Evolutionary conservation across 352 stramenopile genomes (phyloP).

Genomic region (Phytophthora chlamydospora): DNA sequence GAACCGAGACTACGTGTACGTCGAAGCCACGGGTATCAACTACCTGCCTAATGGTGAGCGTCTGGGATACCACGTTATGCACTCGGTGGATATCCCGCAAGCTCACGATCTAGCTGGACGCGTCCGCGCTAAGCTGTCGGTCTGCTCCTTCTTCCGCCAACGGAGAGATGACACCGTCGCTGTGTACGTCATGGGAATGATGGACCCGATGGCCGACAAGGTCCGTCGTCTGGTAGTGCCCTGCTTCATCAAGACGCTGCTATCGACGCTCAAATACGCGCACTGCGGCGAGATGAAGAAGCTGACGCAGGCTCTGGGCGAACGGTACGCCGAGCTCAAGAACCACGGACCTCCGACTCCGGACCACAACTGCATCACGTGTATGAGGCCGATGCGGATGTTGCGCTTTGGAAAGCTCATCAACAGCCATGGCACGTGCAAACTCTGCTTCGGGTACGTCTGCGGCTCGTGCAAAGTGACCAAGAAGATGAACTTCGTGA

Average conservation of each 20-base stretch:
- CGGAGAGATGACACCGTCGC: conserved; percentile 31
- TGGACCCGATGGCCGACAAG: conserved; percentile 34
- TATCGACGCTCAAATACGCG: conserved; percentile 34
- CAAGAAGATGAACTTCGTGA: conserved; percentile 47
- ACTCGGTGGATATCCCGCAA: conserved; percentile 44
- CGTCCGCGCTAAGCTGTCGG: conserved; percentile 39
- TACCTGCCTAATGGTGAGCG: conserved; percentile 34
- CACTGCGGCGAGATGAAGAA: conserved; percentile 42
- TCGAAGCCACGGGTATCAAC: conserved; percentile 53
- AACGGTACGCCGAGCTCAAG: conserved; percentile 25
- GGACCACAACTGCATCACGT: conserved; percentile 30
- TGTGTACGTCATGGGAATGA: conserved; percentile 47
- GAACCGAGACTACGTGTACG: conserved; percentile 62
- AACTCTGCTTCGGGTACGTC: conserved; percentile 39
- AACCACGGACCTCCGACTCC: conserved; percentile 13
- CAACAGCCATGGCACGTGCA: conserved; percentile 27
- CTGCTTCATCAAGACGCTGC: conserved; percentile 33
- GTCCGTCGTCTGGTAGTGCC: conserved; percentile 18
- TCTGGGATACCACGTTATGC: conserved; percentile 51
- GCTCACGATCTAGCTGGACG: conserved; percentile 29
- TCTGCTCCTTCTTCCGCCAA: conserved; percentile 49
- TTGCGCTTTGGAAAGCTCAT: conserved; percentile 20
- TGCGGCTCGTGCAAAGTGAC: conserved; percentile 39
- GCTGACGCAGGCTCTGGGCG: conserved; percentile 26
- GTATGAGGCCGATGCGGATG: conserved; percentile 31